phyloP scores from a whole-genome alignment of 148 eudicot species.

The Mesembryanthemum crystallinum region DNA sequence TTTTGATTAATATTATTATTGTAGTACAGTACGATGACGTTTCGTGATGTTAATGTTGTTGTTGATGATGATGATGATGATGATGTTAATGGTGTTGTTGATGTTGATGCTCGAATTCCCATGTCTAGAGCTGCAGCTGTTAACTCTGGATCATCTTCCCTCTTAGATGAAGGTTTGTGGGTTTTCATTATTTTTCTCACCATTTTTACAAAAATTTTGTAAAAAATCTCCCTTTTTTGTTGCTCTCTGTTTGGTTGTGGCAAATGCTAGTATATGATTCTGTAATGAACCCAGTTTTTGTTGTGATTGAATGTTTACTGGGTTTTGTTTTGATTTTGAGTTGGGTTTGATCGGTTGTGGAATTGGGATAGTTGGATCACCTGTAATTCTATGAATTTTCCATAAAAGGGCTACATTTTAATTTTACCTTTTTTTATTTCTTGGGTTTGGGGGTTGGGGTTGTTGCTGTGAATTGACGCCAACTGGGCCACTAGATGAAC shows the following conservation, averaged over 20 bases:
- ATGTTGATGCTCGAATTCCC: constrained; percentile 28
- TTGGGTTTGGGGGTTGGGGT: background rate
- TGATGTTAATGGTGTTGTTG: constrained; percentile 17
- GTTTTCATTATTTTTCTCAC: background rate
- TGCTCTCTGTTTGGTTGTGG: background rate
- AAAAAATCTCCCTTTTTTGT: background rate
- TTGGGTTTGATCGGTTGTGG: constrained; percentile 16
- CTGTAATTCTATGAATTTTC: background rate
- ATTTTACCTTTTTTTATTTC: background rate
- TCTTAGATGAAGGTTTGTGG: constrained; percentile 47
- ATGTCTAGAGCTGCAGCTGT: constrained; percentile 37
- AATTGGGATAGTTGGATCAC: constrained; percentile 11
- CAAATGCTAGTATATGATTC: too few species aligned
- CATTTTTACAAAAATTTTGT: background rate
- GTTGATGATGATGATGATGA: constrained; percentile 21
- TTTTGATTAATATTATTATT: background rate
- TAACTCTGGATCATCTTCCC: constrained; percentile 40
- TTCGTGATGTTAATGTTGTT: constrained; percentile 28
- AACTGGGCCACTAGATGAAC: constrained; percentile 5
- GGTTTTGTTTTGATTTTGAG: background rate
- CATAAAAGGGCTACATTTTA: background rate
- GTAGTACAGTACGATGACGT: constrained; percentile 23
- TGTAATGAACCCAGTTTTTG: constrained; percentile 1
- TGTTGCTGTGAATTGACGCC: constrained; percentile 26
- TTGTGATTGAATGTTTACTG: background rate